These are phyloP conservation scores for Artomyces pyxidatus DNA, from an alignment of 768 basidiomycete genomes.

Conservation along the genomic window DNA sequence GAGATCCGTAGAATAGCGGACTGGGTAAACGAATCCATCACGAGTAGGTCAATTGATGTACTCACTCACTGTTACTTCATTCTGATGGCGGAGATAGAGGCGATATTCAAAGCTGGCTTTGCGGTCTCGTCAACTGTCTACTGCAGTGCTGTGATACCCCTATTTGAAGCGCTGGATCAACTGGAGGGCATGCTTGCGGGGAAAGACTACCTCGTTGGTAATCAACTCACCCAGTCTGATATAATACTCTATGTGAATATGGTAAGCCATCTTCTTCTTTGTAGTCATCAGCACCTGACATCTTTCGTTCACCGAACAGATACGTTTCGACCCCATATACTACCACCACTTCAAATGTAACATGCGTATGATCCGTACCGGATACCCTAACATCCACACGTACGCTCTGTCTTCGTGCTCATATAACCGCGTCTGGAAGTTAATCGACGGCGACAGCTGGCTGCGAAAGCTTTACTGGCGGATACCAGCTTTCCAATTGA, in stretches of 20 bases:
- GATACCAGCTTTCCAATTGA: slow-evolving; percentile 74
- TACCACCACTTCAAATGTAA: slow-evolving; percentile 94
- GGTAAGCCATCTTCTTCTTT: slow-evolving; percentile 33
- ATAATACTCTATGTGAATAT: slow-evolving; percentile 90
- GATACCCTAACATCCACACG: slow-evolving; percentile 74
- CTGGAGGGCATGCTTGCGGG: slow-evolving; percentile 71
- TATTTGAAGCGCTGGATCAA: slow-evolving; percentile 76
- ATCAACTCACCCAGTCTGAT: slow-evolving; percentile 75
- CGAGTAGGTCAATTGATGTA: slow-evolving; percentile 43
- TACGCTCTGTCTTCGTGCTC: no score
- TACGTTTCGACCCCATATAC: slow-evolving; percentile 89
- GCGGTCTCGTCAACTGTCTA: slow-evolving; percentile 78
- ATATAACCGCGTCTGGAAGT: no score
- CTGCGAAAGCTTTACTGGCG: slow-evolving; percentile 89
- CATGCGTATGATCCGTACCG: slow-evolving; percentile 72
- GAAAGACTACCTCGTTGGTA: slow-evolving; percentile 81
- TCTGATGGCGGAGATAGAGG: slow-evolving; percentile 36
- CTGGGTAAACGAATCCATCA: slow-evolving; percentile 81
- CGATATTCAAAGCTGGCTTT: slow-evolving; percentile 87
- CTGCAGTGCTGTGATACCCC: slow-evolving; percentile 57
- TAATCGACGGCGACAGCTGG: no score
- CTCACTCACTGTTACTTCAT: not conserved
- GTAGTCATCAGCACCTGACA: not conserved
- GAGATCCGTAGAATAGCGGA: slow-evolving; percentile 82
- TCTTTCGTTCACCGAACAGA: no score